These are phyloP conservation scores for Candolleomyces efflorescens DNA, from an alignment of 768 basidiomycete species.

Conservation along the genomic window DNA sequence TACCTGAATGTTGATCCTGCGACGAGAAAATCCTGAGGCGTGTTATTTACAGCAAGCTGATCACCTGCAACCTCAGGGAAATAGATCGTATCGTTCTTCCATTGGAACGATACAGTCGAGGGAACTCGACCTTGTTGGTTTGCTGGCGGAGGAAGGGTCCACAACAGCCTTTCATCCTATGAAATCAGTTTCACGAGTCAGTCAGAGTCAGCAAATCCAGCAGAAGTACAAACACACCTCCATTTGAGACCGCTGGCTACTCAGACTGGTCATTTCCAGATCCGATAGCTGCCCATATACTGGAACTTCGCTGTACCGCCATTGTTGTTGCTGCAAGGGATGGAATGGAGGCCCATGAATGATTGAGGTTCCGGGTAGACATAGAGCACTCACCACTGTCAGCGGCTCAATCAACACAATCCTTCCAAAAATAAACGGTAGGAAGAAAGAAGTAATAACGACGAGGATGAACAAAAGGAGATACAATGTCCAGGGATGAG, in stretches of 20 bases:
- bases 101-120: conserved; percentile 29
- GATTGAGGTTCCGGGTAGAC: background rate
- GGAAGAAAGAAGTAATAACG: conserved; percentile 18
- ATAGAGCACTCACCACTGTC: conserved; percentile 19
- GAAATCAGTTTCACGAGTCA: background rate
- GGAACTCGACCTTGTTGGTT: conserved; percentile 18
- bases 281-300: conserved; percentile 31
- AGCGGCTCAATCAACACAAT: conserved; percentile 28
- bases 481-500: conserved; percentile 33
- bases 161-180: background rate
- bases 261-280: conserved; percentile 28
- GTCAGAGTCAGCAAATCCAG: conserved; percentile 15
- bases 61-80: conserved; percentile 32
- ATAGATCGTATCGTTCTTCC: conserved; percentile 30
- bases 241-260: conserved; percentile 21
- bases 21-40: background rate
- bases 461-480: conserved; percentile 33
- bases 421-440: conserved; percentile 35
- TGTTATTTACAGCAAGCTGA: conserved; percentile 22
- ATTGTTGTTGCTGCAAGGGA: conserved; percentile 11
- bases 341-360: background rate
- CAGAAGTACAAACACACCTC: conserved; percentile 21
- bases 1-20: conserved; percentile 21
- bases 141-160: background rate
- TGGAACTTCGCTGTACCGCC: conserved; percentile 26